A percentile compares a stretch with the other conserved stretches of the same genome.
Conservation (phyloP, 2,329 filamentous ascomycete genomes). For the Nannizziopsis arthrosporioides region DNA sequence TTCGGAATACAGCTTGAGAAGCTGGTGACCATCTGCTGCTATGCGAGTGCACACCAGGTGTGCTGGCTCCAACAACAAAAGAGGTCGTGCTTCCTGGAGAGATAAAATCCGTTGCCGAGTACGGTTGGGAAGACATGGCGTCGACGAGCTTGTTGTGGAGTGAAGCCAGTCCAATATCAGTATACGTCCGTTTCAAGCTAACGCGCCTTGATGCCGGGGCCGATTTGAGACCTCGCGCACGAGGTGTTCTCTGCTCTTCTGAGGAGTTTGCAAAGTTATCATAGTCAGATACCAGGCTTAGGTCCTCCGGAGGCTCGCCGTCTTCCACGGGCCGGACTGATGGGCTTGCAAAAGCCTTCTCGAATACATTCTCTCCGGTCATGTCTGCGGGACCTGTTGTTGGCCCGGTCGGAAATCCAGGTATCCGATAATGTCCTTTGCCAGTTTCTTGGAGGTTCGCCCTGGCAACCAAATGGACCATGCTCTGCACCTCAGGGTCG, state of each 20-base stretch:
- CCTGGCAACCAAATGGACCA: slow-evolving; percentile 76
- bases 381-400: slow-evolving; percentile 68
- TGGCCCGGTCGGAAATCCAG: slow-evolving; percentile 46
- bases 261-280: slow-evolving; percentile 15
- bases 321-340: slow-evolving; percentile 2
- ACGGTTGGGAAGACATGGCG: slow-evolving; percentile 64
- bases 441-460: slow-evolving; percentile 66
- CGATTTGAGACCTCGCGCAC: slow-evolving; percentile 25
- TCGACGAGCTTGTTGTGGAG: slow-evolving; percentile 77
- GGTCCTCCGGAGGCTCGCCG: slow-evolving; percentile 3
- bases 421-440: slow-evolving; percentile 37
- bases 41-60: slow-evolving; percentile 64
- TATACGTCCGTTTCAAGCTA: slow-evolving; percentile 74
- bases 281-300: slow-evolving; percentile 1
- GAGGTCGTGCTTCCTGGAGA: slow-evolving; percentile 27
- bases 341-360: slow-evolving; percentile 54
- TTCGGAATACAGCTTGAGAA: slow-evolving; percentile 94
- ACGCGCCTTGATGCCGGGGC: slow-evolving; percentile 49
- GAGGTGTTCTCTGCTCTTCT: slow-evolving; percentile 24
- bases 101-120: slow-evolving; percentile 44
- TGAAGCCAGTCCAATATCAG: slow-evolving; percentile 62
- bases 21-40: slow-evolving; percentile 81
- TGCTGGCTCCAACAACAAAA: slow-evolving; percentile 29
- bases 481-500: slow-evolving; percentile 75
- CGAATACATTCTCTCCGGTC: slow-evolving; percentile 69